A percentile compares a stretch with the other conserved stretches of the same genome.
phyloP scores from a whole-genome alignment of 2,329 filamentous ascomycete species.

The Penicillium brevicompactum region DNA sequence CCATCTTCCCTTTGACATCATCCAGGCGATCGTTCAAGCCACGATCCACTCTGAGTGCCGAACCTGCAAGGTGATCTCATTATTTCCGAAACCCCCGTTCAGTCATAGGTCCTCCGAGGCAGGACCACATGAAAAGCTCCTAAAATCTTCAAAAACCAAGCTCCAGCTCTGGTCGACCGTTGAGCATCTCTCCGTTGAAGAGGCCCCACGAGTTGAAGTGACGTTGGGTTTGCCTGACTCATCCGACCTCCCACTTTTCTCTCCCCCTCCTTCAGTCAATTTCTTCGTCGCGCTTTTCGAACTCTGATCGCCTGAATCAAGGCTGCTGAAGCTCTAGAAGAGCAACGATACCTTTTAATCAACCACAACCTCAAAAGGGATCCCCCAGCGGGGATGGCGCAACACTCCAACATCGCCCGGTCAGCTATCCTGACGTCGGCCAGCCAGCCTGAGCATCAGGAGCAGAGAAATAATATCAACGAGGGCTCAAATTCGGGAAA shows the following conservation, averaged over 20 bases:
- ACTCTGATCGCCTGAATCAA: slow-evolving; percentile 11
- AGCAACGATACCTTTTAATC: background rate
- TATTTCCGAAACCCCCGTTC: background rate
- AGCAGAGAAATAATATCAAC: slow-evolving; percentile 23
- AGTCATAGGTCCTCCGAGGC: background rate
- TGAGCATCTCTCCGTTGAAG: background rate
- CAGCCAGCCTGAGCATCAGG: slow-evolving; percentile 23
- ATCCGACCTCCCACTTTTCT: slow-evolving; percentile 22
- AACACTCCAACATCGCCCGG: slow-evolving; percentile 54
- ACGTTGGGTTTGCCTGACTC: slow-evolving; percentile 22
- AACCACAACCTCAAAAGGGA: background rate
- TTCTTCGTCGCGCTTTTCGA: background rate
- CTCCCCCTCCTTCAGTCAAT: slow-evolving; percentile 6
- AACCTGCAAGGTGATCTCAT: slow-evolving; percentile 7
- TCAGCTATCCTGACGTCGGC: slow-evolving; percentile 52
- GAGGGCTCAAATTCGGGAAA: slow-evolving; percentile 29
- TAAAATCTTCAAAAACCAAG: background rate
- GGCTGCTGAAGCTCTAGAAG: slow-evolving; percentile 12
- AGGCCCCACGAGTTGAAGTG: slow-evolving; percentile 5
- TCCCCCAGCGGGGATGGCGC: slow-evolving; percentile 39
- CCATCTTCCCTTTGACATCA: slow-evolving; percentile 8
- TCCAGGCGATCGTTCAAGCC: slow-evolving; percentile 7
- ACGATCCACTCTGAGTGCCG: slow-evolving; percentile 8
- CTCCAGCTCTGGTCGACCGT: background rate
- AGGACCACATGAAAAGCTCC: background rate